Base-by-base conservation (phyloP, 2,329 filamentous ascomycete species). In the Rutstroemia sp. region DNA sequence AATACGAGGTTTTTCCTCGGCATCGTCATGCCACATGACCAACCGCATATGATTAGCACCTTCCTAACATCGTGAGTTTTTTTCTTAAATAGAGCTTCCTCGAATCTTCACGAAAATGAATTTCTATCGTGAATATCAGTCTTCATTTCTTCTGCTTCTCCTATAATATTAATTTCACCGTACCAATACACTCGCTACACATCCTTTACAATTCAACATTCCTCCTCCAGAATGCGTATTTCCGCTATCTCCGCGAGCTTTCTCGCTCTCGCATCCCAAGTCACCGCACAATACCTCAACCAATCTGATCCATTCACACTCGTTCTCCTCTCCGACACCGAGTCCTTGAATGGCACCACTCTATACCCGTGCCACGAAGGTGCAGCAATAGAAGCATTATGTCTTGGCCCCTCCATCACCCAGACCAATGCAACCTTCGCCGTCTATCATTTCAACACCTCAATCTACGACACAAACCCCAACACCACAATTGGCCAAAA, bases 301-400 rank as follows among this genome's bases (percentile, higher is more conserved):
- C 68, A 72, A 52, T 75, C 75, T 9, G 67, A 67, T 21, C 73
- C 75, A 14, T 78, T 78, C 69, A 56, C 70, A 30, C 70, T 78
- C 21, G 61, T 72, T 45, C 57, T 77, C 41, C 52, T 66, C 37
- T 75, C 74, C 21, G 50, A 64, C 1, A 72, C 76, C 57, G 59
- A 63, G 5, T 67, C 69, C 2, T 60, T 73, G 53, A 70, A 77
- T 49, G 71, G 71, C 54, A 48, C 64, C 12, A 66, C 68, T 6
- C 70, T 78, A 16, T 63, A 62, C 5, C 64, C 76, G 55, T 78
- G 76, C 65, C 76, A 78, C 63, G 69, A 72, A 57, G 76, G 76
- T 30, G 76, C 76, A 19, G 76, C 71, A 4, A 75, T 78, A 53
- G 75, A 77, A 62, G 71, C 68, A 10, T 71, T 78, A 54, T 78